Percentiles rank a stretch among this genome's conserved stretches.
phyloP scores from a whole-genome alignment of 805 yeast species.

The Alloascoidea hylecoeti region DNA sequence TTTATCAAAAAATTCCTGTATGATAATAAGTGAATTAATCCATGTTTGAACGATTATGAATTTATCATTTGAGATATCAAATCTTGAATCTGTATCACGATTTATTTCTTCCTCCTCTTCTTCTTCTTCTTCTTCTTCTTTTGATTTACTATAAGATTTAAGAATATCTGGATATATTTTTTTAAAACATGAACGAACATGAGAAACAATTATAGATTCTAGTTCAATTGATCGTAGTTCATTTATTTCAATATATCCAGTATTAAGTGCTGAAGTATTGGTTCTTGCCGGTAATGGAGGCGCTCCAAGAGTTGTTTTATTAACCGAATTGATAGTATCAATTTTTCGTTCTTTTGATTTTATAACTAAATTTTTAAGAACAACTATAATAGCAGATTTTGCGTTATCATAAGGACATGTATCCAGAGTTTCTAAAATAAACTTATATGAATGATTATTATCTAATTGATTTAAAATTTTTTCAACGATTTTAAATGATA shows the following conservation, averaged over 20 bases:
- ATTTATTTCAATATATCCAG: neutral
- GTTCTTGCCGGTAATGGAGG: conserved; percentile 3
- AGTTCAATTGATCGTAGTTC: neutral
- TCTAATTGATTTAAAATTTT: conserved; percentile 45
- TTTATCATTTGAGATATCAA: too few species aligned
- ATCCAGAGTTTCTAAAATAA: conserved; percentile 47
- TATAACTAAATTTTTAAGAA: conserved; percentile 51
- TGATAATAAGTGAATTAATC: too few species aligned
- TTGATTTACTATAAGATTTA: too few species aligned
- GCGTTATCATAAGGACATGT: conserved; percentile 53
- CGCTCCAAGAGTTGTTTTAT: conserved; percentile 2
- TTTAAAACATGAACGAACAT: too few species aligned
- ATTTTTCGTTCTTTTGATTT: conserved; percentile 7
- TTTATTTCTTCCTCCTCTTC: too few species aligned
- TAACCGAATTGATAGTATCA: neutral
- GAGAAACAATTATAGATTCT: neutral
- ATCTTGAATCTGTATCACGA: too few species aligned
- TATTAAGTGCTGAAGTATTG: neutral
- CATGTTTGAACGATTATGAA: too few species aligned
- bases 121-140: too few species aligned
- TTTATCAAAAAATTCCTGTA: too few species aligned
- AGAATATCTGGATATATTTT: too few species aligned
- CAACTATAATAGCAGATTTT: conserved; percentile 45
- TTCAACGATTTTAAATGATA: conserved; percentile 47
- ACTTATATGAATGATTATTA: conserved; percentile 41